phyloP scores from a whole-genome alignment of 116 monocot genomes.

The Iris pallida region DNA sequence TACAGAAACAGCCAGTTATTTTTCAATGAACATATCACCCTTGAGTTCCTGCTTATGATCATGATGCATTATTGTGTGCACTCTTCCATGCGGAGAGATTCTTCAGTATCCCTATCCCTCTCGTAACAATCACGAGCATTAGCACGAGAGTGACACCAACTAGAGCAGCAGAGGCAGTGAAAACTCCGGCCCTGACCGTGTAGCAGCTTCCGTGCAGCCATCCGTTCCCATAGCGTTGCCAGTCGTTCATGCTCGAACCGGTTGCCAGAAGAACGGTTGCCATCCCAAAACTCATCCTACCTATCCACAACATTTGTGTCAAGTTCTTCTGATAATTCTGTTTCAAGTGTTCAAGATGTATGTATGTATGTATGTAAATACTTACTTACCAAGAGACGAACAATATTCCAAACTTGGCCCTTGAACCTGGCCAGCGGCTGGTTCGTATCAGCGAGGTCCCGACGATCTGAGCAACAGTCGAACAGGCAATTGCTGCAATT shows the following conservation, averaged over 20 bases:
- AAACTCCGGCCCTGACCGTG: conserved; percentile 49
- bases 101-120: too few species aligned
- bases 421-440: not conserved
- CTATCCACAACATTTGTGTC: not conserved
- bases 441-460: conserved; percentile 27
- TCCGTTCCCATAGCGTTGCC: conserved; percentile 62
- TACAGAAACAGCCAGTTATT: too few species aligned
- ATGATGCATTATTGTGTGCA: too few species aligned
- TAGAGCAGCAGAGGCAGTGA: conserved; percentile 37
- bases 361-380: not conserved
- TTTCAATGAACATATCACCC: too few species aligned
- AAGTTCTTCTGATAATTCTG: not conserved
- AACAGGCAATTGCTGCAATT: conserved; percentile 37
- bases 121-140: not conserved
- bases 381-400: conserved; percentile 40
- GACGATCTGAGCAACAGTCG: conserved; percentile 47
- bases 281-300: conserved; percentile 53
- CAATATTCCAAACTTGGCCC: conserved; percentile 13
- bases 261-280: conserved; percentile 38
- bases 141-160: conserved; percentile 6
- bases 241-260: conserved; percentile 59
- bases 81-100: too few species aligned
- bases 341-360: not conserved
- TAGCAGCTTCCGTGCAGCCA: conserved; percentile 80
- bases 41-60: too few species aligned